Percentiles rank a stretch among this genome's conserved stretches.
These are phyloP conservation scores for Cicer chorassanicum DNA, from an alignment of 306 rosid genomes.

Conservation along the genomic window DNA sequence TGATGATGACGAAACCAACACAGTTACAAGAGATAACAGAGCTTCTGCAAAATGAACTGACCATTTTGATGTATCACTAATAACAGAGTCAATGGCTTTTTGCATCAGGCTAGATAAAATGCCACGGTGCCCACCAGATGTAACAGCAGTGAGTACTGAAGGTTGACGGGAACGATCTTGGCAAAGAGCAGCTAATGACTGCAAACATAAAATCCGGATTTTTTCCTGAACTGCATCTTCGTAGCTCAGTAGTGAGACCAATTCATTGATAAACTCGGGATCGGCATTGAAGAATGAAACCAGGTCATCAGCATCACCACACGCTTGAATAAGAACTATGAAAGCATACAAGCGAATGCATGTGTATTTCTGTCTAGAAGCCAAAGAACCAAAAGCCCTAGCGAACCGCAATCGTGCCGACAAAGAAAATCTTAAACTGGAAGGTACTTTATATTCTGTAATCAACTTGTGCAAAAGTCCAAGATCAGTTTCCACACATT, in stretches of 20 bases:
- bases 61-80: conserved; percentile 71
- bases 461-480: conserved; percentile 81
- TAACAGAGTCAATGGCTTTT: conserved; percentile 82
- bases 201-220: conserved; percentile 79
- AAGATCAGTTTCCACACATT: conserved; percentile 74
- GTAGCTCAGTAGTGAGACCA: conserved; percentile 78
- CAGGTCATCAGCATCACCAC: conserved; percentile 78
- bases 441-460: conserved; percentile 78
- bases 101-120: conserved; percentile 95
- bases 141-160: conserved; percentile 78
- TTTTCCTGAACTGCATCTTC: conserved; percentile 86
- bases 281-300: conserved; percentile 88
- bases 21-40: conserved; percentile 83
- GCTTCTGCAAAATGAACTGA: conserved; percentile 91
- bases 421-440: conserved; percentile 79
- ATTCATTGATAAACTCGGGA: conserved; percentile 93
- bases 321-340: conserved; percentile 89
- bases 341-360: conserved; percentile 95
- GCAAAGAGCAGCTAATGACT: conserved; percentile 92
- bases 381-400: conserved; percentile 88
- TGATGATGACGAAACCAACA: conserved; percentile 91
- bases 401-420: conserved; percentile 93
- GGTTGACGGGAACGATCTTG: conserved; percentile 90
- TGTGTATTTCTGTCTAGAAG: conserved; percentile 83
- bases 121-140: conserved; percentile 99